A percentile compares a stretch with the other conserved stretches of the same genome.
Conservation (phyloP, 2,329 filamentous ascomycete species). For the Stagonosporopsis rhizophila region DNA sequence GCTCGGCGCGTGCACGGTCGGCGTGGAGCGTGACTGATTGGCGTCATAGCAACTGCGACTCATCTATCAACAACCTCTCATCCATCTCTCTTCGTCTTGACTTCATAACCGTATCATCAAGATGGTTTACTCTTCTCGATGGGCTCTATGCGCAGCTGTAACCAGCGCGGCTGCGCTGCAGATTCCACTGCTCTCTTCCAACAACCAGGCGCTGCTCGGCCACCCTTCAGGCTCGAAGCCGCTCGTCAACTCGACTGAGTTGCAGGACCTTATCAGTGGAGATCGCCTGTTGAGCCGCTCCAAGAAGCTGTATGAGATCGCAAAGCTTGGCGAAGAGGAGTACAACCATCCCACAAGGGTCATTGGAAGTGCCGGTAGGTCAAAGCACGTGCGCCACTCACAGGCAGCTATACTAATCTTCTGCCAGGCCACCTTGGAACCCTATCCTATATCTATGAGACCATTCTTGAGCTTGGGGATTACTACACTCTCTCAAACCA, state of each 20-base stretch:
- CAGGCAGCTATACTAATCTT: slow-evolving; percentile 16
- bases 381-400: slow-evolving; percentile 20
- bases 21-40: slow-evolving; percentile 22
- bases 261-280: slow-evolving; percentile 47
- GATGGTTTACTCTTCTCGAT: slow-evolving; percentile 38
- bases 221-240: slow-evolving; percentile 37
- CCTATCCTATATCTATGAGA: slow-evolving; percentile 49
- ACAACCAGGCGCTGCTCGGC: slow-evolving; percentile 33
- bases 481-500: slow-evolving; percentile 52
- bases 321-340: slow-evolving; percentile 51
- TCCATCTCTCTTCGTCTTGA: slow-evolving; percentile 20
- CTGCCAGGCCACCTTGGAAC: slow-evolving; percentile 43
- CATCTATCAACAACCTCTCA: slow-evolving; percentile 25
- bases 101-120: slow-evolving; percentile 11
- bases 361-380: slow-evolving; percentile 46
- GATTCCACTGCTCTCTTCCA: slow-evolving; percentile 38
- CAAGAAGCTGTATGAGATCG: slow-evolving; percentile 50
- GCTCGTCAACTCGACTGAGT: slow-evolving; percentile 43
- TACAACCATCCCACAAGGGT: slow-evolving; percentile 54
- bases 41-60: slow-evolving; percentile 37
- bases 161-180: slow-evolving; percentile 39
- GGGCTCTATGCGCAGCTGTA: slow-evolving; percentile 40
- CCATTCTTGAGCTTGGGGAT: slow-evolving; percentile 46
- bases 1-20: slow-evolving; percentile 25
- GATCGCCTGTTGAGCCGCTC: slow-evolving; percentile 43